phyloP scores from a whole-genome alignment of 2,329 filamentous ascomycete genomes.

The Chrysosporium queenslandicum region DNA sequence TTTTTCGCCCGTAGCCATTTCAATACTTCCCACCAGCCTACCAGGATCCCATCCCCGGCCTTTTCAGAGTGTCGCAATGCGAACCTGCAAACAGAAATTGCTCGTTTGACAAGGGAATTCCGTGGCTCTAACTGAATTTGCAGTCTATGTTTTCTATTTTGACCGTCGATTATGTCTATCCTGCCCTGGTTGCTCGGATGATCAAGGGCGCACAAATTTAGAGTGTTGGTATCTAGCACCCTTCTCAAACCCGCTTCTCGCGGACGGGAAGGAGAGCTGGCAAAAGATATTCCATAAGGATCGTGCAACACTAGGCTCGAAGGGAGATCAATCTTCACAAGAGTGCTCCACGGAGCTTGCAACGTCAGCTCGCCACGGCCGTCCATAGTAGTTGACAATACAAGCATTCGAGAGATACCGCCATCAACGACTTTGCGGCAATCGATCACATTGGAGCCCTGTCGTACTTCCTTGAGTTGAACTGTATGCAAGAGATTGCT shows the following conservation, averaged over 20 bases:
- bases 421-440: slow-evolving; percentile 62
- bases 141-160: slow-evolving; percentile 54
- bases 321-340: slow-evolving; percentile 58
- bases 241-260: slow-evolving; percentile 44
- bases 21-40: slow-evolving; percentile 64
- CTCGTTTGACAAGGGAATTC: slow-evolving; percentile 51
- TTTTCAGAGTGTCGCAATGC: slow-evolving; percentile 49
- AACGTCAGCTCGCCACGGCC: slow-evolving; percentile 58
- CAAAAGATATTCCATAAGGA: slow-evolving; percentile 49
- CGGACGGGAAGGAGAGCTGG: slow-evolving; percentile 41
- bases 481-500: slow-evolving; percentile 8
- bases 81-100: slow-evolving; percentile 54
- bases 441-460: slow-evolving; percentile 59
- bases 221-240: slow-evolving; percentile 36
- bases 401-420: slow-evolving; percentile 56
- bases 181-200: slow-evolving; percentile 51
- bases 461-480: slow-evolving; percentile 38
- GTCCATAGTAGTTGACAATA: slow-evolving; percentile 55
- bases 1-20: slow-evolving; percentile 53
- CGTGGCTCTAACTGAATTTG: slow-evolving; percentile 57
- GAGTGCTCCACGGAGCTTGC: slow-evolving; percentile 64
- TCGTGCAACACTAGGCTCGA: slow-evolving; percentile 49
- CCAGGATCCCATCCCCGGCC: slow-evolving; percentile 51
- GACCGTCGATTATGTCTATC: slow-evolving; percentile 57
- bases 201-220: slow-evolving; percentile 43